Base-by-base conservation (phyloP, 2,329 filamentous ascomycete genomes). In the Monilinia fructicola region DNA sequence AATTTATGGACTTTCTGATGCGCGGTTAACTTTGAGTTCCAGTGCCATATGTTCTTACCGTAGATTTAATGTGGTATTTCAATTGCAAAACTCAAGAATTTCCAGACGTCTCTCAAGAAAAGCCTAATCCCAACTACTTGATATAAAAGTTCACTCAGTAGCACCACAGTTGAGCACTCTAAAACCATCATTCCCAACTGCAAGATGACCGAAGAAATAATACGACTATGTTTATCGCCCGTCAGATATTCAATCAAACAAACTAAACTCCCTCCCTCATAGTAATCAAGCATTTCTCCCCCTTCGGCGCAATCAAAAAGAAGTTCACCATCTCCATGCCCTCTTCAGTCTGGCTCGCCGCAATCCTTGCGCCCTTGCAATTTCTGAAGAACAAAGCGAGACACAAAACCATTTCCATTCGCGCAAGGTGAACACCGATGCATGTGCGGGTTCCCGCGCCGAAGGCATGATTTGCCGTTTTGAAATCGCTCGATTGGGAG, bases 401-500 rank as follows among this genome's bases (percentile, higher is more conserved):
- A 18, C 7, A 1, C 1, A 59, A 28, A 3, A 12, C 9, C 2
- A 65, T 10, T 59, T 65, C 63, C 63, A 59, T 58, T 38, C 18
- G 40, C 6, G 63, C 63, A 0, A 65, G 12, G 40, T 59, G 63
- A 1, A 59, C 11, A 42, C 63, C 54, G 2, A 59, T 0, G 23
- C 63, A 59, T 3, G 40, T 58, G n/a, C 54, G 63, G 42, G 44
- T 11, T 16, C 63, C 63, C 3, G 54, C 31, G 14, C 63, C 63
- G n/a, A 58, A 65, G 1, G 63, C 2, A 23, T 58, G n/a, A 11
- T 42, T 12, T 16, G 44, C 63, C 0, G 31, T 16, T 59, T 65
- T 65, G 18, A 31, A 16, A 9, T 65, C 31, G 14, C 52, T 18
- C 18, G 53, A 10, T 59, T 40, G 28, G 3, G 31, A 18, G 31